These are phyloP conservation scores for Skeletonema tropicum DNA, from an alignment of 108 stramenopile genomes.

Conservation along the genomic window DNA sequence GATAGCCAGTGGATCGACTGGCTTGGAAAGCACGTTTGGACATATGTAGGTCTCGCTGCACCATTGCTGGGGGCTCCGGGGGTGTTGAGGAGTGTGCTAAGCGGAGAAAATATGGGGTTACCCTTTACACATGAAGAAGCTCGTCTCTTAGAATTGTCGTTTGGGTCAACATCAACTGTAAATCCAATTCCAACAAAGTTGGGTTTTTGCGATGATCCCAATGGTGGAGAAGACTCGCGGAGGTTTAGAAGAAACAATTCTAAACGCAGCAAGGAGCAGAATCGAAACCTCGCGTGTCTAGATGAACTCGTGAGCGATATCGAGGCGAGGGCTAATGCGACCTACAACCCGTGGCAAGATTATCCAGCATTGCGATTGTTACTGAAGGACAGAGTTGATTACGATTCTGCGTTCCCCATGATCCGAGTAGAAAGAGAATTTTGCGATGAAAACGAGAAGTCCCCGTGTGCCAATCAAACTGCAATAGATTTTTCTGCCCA, in stretches of 20 bases:
- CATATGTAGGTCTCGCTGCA: slow-evolving; percentile 82
- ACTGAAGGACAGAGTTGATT: slow-evolving; percentile 73
- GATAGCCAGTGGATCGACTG: slow-evolving; percentile 81
- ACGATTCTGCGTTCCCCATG: slow-evolving; percentile 72
- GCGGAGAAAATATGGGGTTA: slow-evolving; percentile 91
- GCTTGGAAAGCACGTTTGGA: slow-evolving; percentile 74
- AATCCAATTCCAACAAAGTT: slow-evolving; percentile 77
- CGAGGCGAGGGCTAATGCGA: slow-evolving; percentile 26
- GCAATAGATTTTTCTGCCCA: slow-evolving; percentile 23
- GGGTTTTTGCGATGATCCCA: slow-evolving; percentile 41
- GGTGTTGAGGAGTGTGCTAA: slow-evolving; percentile 82
- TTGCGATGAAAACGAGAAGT: slow-evolving; percentile 47
- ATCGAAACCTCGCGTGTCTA: slow-evolving; percentile 63
- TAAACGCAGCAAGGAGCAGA: slow-evolving; percentile 19
- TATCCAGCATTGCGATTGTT: slow-evolving; percentile 67
- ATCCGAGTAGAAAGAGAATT: slow-evolving; percentile 61
- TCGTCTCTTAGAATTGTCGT: slow-evolving; percentile 77
- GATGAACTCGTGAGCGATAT: slow-evolving; percentile 78
- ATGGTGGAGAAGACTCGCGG: slow-evolving; percentile 5
- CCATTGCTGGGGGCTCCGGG: slow-evolving; percentile 85
- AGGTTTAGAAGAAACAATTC: neutral
- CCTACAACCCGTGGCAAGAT: slow-evolving; percentile 72
- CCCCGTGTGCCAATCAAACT: slow-evolving; percentile 43
- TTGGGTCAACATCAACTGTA: slow-evolving; percentile 81
- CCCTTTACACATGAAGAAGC: slow-evolving; percentile 80